Evolutionary conservation across 768 basidiomycete species (phyloP), one percentile per base, ranked within the genome.

Genomic region (Tulasnella sp.): DNA sequence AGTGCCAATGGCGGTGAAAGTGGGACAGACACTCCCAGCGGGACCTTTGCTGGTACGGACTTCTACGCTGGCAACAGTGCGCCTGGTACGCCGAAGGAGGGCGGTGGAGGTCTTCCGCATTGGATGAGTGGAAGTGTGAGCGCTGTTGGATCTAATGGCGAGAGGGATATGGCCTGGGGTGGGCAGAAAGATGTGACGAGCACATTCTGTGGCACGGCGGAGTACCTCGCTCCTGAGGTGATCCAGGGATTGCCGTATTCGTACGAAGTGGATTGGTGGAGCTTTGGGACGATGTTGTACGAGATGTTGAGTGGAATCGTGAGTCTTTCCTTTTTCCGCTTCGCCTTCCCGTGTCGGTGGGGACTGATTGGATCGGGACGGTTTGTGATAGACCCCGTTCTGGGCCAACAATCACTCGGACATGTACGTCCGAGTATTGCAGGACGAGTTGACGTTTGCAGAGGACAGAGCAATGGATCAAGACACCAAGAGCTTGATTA

Each of bases 201-300:
- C 24, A 93, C 93, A 7, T 95, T 96, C 69, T 95, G 88, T 71
- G 92, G 92, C 9, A 95, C 92, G n/a, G 92, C 92, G 2, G 92
- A 95, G 72, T 96, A 96, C 66, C 80, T 96, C 5, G 92, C 96
- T 11, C 96, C 96, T 0, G 95, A 99, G 73, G 93, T 98, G 47
- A 91, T 98, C 65, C 88, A 91, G 67, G 89, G 93, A 1, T 71
- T 87, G 66, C 80, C 84, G 19, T 95, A 98, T 69, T 85, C 85
- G 64, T 98, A 92, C 67, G 90, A 93, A 65, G 91, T 95, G 21
- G 95, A 98, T 70, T 95, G 92, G 89, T 99, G 93, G 94, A 89
- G 86, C 64, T 87, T 95, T 67, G 95, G 95, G 34, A 97, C 95
- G 63, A 95, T 98, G 88, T 73, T 98, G 61, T 92, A 89, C 70